phyloP scores from a whole-genome alignment of 2,329 filamentous ascomycete genomes.

The Colletotrichum sp. region DNA sequence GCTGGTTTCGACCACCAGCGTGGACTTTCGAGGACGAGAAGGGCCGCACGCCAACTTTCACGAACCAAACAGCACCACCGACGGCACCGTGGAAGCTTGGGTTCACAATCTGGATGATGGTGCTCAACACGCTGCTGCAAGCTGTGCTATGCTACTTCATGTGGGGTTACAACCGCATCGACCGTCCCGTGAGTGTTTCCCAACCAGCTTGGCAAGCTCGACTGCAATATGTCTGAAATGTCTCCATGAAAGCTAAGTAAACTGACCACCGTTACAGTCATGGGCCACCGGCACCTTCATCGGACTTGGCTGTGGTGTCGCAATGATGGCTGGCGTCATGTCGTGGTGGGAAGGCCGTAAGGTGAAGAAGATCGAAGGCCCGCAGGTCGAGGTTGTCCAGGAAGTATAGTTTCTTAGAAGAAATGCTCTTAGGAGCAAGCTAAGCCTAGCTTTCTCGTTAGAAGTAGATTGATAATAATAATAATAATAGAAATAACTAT shows the following conservation, averaged over 20 bases:
- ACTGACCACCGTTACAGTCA: neutral
- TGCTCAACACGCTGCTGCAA: slow-evolving; percentile 26
- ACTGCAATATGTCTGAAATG: neutral
- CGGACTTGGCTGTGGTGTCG: slow-evolving; percentile 27
- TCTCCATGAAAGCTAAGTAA: neutral
- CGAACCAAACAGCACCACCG: slow-evolving; percentile 23
- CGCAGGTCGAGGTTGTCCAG: slow-evolving; percentile 24
- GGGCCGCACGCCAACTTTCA: slow-evolving; percentile 20
- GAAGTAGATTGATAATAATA: too few species aligned
- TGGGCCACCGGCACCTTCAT: slow-evolving; percentile 30
- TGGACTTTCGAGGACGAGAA: slow-evolving; percentile 24
- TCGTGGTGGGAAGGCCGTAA: slow-evolving; percentile 30
- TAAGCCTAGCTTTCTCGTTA: too few species aligned
- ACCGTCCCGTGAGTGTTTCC: slow-evolving; percentile 25
- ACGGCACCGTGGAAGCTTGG: slow-evolving; percentile 28
- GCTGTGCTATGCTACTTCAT: slow-evolving; percentile 28
- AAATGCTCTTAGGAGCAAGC: too few species aligned
- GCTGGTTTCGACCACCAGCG: slow-evolving; percentile 31
- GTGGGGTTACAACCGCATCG: slow-evolving; percentile 29
- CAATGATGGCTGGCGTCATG: slow-evolving; percentile 29
- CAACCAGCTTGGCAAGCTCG: neutral
- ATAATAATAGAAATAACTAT: too few species aligned
- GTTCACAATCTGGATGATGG: slow-evolving; percentile 30
- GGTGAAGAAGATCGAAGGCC: slow-evolving; percentile 29
- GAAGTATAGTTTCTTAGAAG: too few species aligned